Evolutionary conservation across 164 flowering plant species (phyloP), one percentile per base, ranked within the genome.

Genomic region (Magnolia sinica): DNA sequence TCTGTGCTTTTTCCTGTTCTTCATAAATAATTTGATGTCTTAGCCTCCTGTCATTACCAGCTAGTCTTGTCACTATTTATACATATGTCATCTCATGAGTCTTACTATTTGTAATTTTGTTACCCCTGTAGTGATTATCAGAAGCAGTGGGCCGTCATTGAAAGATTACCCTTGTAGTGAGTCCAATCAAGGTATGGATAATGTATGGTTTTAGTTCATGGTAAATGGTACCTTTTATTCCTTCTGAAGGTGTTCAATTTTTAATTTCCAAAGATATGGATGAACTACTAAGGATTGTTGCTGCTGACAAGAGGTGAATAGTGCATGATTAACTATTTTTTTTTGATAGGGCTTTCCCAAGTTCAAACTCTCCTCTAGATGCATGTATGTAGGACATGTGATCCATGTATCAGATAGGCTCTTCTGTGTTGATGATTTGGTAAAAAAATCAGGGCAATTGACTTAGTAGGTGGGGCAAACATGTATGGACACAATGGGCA

Each of bases 301-400:
- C 95, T 67, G 83, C 95, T 76, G 98, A 94, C 84, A 94, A 94
- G 85, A 94, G 98, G 98, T 94, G 73, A 66, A 66, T 37, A 9
- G 52, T 27, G 68, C 13, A 50, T 65, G 31, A 70, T 18, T 37
- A 69, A 50, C 58, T 70, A 50, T 31, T 50, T 49, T 50, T 37
- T 24, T 24, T 14, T 68, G 50, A 29, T n/a, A 14, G 14, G 51
- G 6, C n/a, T 18, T 59, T 70, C 29, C 61, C 13, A 55, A 8
- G 18, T 55, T 11, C 61, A 55, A 55, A 55, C 61, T 55, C 61
- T 55, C 13, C 13, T 55, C 18, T 55, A 55, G 45, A 37, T 0
- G 61, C 61, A 9, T 55, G 6, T 37, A 37, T 37, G 45, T 37
- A 9, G 18, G 18, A 55, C 61, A 55, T 55, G 18, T 55, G 18